A percentile compares a stretch with the other conserved stretches of the same genome.
phyloP scores from a whole-genome alignment of 345 rosid genomes.

The Mercurialis annua region DNA sequence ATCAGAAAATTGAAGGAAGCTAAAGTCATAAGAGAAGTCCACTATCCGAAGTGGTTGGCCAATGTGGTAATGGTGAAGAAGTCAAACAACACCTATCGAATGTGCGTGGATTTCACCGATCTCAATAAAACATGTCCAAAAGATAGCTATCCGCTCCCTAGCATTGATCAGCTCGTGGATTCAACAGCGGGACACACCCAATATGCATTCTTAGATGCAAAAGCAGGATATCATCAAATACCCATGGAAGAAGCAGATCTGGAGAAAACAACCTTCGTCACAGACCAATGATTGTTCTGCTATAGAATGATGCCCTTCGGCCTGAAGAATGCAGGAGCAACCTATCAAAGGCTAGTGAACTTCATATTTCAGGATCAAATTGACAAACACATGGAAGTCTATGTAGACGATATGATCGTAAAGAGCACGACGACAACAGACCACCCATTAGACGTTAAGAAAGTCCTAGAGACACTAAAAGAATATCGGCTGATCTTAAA shows the following conservation, averaged over 20 bases:
- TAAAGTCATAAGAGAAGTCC: not conserved
- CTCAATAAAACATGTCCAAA: not conserved
- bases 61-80: not conserved
- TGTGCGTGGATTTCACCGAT: not conserved
- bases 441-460: not conserved
- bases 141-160: not conserved
- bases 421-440: not conserved
- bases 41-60: not conserved
- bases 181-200: not conserved
- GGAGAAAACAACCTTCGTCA: not conserved
- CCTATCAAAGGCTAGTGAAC: not conserved
- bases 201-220: not conserved
- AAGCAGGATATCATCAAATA: not conserved
- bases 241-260: not conserved
- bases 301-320: not conserved
- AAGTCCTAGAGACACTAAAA: not conserved
- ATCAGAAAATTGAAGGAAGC: not conserved
- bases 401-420: not conserved
- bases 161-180: not conserved
- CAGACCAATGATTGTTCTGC: not conserved
- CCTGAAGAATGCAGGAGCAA: not conserved
- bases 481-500: not conserved
- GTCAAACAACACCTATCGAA: not conserved
- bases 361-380: not conserved
- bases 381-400: not conserved